Conservation (phyloP, 75 land plant species). For the Picea glauca region DNA sequence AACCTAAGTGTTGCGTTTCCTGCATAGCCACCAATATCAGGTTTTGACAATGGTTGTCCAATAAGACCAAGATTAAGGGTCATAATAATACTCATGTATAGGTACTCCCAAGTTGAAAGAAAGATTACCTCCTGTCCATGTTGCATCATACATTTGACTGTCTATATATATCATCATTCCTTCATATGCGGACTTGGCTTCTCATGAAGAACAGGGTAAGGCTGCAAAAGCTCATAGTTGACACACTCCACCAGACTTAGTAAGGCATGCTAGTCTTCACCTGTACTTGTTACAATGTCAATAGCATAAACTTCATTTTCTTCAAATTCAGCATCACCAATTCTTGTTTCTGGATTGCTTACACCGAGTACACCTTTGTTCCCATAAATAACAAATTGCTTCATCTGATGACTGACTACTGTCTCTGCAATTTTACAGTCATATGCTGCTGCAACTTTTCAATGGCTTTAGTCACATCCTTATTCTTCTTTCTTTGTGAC, state of each 20-base stretch:
- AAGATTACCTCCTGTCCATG: conserved; percentile 98
- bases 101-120: conserved; percentile 83
- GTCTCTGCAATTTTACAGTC: too few relatives aligned
- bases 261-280: conserved; percentile 67
- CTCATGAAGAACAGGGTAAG: too few relatives aligned
- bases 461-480: too few relatives aligned
- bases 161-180: conserved; percentile 90
- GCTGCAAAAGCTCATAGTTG: too few relatives aligned
- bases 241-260: too few relatives aligned
- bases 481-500: too few relatives aligned
- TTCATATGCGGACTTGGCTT: conserved; percentile 55
- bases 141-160: conserved; percentile 93
- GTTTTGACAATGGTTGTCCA: too few relatives aligned
- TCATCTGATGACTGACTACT: too few relatives aligned
- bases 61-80: conserved; percentile 78
- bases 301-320: conserved; percentile 97
- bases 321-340: conserved; percentile 98
- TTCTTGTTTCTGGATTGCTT: conserved; percentile 75
- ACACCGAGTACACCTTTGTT: conserved; percentile 93
- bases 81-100: conserved; percentile 89
- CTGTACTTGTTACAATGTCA: conserved; percentile 94
- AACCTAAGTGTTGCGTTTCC: too few relatives aligned
- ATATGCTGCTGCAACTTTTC: too few relatives aligned
- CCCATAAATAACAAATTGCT: conserved; percentile 27
- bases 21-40: too few relatives aligned